A percentile compares a stretch with the other conserved stretches of the same genome.
Conservation (phyloP, 805 yeast genomes). For the Peterozyma xylosa region DNA sequence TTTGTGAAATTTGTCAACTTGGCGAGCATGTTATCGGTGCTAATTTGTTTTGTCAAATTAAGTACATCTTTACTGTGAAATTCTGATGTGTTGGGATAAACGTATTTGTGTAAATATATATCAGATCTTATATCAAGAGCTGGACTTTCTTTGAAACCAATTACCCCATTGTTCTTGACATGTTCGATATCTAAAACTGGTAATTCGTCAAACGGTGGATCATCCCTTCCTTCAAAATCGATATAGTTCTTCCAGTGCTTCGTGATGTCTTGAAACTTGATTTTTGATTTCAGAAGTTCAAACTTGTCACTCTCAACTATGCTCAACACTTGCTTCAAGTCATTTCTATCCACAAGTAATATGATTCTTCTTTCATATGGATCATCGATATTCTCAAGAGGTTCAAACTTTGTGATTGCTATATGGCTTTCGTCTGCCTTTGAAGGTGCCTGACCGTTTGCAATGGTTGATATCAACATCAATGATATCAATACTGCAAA, state of each 20-base stretch:
- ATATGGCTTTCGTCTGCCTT: too few species aligned
- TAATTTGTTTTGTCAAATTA: conserved; percentile 34
- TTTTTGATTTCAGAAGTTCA: conserved; percentile 30
- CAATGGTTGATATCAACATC: too few species aligned
- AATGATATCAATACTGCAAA: too few species aligned
- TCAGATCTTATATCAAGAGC: conserved; percentile 1
- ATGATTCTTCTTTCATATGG: conserved; percentile 1
- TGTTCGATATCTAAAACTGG: conserved; percentile 12
- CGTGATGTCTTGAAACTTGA: conserved; percentile 61
- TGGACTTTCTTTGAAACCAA: not conserved
- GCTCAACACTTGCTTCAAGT: conserved; percentile 1
- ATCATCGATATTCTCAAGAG: too few species aligned
- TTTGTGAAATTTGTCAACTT: conserved; percentile 58
- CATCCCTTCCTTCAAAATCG: conserved; percentile 27
- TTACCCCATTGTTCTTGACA: conserved; percentile 13
- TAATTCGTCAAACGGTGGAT: conserved; percentile 18
- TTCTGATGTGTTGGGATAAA: conserved; percentile 42
- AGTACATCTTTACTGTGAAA: conserved; percentile 29
- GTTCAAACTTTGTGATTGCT: too few species aligned
- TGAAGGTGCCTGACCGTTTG: too few species aligned
- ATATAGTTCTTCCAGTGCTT: conserved; percentile 27
- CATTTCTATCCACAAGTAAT: not conserved
- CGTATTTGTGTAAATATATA: conserved; percentile 20
- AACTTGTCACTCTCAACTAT: conserved; percentile 29
- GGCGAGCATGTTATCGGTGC: conserved; percentile 36